Conservation (phyloP, 1,139 yeast species). For the Candida albicans region DNA sequence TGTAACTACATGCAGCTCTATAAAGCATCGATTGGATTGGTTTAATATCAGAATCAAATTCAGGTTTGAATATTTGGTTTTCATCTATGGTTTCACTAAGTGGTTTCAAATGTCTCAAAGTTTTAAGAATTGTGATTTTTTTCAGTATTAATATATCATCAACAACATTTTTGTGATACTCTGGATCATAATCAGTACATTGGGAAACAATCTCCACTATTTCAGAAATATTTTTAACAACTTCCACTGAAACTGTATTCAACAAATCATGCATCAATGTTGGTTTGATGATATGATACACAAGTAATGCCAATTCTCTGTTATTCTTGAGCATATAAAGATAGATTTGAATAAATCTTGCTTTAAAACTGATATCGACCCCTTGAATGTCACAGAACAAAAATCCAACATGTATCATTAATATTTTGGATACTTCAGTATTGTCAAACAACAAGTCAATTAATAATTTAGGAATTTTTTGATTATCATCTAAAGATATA, state of each 20-base stretch:
- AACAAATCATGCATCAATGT: slow-evolving; percentile 40
- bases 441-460: slow-evolving; percentile 50
- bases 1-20: slow-evolving; percentile 39
- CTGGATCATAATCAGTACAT: slow-evolving; percentile 21
- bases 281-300: slow-evolving; percentile 45
- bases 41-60: slow-evolving; percentile 21
- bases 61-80: slow-evolving; percentile 15
- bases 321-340: slow-evolving; percentile 39
- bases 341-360: slow-evolving; percentile 54
- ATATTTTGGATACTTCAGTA: slow-evolving; percentile 41
- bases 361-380: slow-evolving; percentile 44
- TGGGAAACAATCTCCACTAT: slow-evolving; percentile 26
- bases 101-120: slow-evolving; percentile 18
- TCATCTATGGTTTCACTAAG: slow-evolving; percentile 17
- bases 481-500: slow-evolving; percentile 31
- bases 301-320: slow-evolving; percentile 39
- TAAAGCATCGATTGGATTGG: slow-evolving; percentile 38
- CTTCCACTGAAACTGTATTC: slow-evolving; percentile 28
- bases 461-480: slow-evolving; percentile 47
- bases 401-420: slow-evolving; percentile 51
- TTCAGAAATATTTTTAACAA: slow-evolving; percentile 30
- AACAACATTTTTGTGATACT: slow-evolving; percentile 16
- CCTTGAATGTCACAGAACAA: slow-evolving; percentile 48
- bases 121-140: slow-evolving; percentile 13
- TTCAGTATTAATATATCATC: slow-evolving; percentile 19